These are phyloP conservation scores for Lanzia echinophila DNA, from an alignment of 2,329 filamentous ascomycete genomes.

Conservation along the genomic window DNA sequence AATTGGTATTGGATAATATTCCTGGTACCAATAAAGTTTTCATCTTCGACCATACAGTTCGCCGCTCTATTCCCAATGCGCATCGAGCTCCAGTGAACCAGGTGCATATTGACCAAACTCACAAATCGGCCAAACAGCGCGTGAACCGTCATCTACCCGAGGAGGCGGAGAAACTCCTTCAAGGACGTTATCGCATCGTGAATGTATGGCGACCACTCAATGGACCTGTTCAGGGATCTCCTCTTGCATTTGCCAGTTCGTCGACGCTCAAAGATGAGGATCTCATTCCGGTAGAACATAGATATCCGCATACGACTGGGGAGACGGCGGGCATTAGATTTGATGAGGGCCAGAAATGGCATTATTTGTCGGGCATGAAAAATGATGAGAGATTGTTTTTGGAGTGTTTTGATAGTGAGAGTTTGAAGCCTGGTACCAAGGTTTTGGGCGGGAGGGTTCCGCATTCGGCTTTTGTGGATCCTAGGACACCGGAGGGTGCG, in stretches of 20 bases:
- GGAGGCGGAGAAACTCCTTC: constrained; percentile 60
- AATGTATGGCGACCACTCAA: constrained; percentile 63
- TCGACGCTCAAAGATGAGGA: constrained; percentile 25
- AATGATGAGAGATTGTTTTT: constrained; percentile 30
- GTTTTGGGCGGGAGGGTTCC: constrained; percentile 50
- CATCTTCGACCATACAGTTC: constrained; percentile 85
- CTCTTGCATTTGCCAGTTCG: constrained; percentile 29
- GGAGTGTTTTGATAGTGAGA: constrained; percentile 33
- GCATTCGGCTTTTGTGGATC: constrained; percentile 64
- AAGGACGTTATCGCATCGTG: constrained; percentile 70
- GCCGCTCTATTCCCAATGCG: constrained; percentile 54
- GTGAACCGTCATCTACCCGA: constrained; percentile 59
- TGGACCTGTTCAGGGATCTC: constrained; percentile 26
- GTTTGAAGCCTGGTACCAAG: constrained; percentile 39
- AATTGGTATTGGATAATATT: constrained; percentile 59
- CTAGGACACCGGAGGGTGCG: constrained; percentile 61
- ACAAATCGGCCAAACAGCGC: constrained; percentile 56
- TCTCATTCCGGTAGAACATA: constrained; percentile 29
- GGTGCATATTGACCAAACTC: constrained; percentile 81
- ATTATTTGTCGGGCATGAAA: constrained; percentile 30
- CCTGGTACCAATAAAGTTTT: constrained; percentile 60
- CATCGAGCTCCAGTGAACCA: constrained; percentile 61
- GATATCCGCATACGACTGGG: constrained; percentile 28
- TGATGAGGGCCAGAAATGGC: constrained; percentile 29
- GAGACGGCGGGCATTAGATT: constrained; percentile 29